Conservation (phyloP, 306 rosid species). For the Quercus mongolica region DNA sequence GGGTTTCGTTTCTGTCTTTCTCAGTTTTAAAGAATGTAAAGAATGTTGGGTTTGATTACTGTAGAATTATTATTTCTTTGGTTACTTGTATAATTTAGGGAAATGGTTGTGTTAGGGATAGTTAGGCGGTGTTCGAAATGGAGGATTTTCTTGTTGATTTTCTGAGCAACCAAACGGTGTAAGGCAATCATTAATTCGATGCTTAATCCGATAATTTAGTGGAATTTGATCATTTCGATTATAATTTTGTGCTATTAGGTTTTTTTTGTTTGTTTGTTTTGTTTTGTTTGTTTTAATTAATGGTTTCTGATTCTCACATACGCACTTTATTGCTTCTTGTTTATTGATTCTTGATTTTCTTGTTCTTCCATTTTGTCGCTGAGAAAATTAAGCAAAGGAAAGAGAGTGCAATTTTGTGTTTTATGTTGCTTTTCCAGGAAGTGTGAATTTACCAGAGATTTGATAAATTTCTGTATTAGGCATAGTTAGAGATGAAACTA, state of each 20-base stretch:
- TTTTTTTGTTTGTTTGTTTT: neutral
- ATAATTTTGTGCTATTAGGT: neutral
- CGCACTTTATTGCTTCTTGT: neutral
- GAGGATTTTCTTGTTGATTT: neutral
- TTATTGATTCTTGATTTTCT: neutral
- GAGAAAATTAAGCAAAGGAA: neutral
- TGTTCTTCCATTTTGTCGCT: neutral
- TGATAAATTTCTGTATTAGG: neutral
- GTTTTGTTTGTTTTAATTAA: neutral
- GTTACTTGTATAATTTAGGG: neutral
- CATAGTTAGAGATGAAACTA: neutral
- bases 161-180: neutral
- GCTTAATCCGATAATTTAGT: too few species aligned
- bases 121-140: neutral
- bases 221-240: neutral
- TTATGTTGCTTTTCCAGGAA: neutral
- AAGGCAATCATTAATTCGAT: neutral
- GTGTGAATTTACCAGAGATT: neutral
- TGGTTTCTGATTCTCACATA: neutral
- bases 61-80: neutral
- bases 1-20: slow-evolving; percentile 27
- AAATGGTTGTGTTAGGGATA: neutral
- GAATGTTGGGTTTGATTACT: neutral
- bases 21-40: neutral
- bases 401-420: neutral